These are phyloP conservation scores for Chlorella sp. DNA, from an alignment of 139 green algal genomes.

Conservation along the genomic window DNA sequence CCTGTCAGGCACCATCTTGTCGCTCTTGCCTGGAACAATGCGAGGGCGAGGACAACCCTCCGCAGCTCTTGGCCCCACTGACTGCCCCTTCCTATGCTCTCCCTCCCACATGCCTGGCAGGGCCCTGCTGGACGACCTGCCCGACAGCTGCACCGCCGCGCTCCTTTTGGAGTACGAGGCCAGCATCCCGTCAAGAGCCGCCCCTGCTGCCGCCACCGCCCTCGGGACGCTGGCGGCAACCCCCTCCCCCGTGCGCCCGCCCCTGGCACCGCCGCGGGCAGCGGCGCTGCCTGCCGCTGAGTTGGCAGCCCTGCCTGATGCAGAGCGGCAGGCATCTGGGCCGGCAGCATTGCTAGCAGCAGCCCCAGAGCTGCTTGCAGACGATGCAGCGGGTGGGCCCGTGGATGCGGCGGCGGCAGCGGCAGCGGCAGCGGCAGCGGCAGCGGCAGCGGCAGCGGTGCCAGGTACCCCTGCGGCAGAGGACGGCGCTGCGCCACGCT, in stretches of 20 bases:
- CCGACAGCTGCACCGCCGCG: background rate
- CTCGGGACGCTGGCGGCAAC: background rate
- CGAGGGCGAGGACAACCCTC: too few species aligned
- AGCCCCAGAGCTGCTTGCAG: background rate
- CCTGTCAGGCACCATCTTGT: background rate
- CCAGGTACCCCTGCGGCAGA: too few species aligned
- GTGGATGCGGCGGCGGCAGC: background rate
- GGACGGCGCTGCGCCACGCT: too few species aligned
- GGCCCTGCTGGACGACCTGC: background rate
- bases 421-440: background rate
- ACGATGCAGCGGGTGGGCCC: background rate
- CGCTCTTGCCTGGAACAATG: background rate
- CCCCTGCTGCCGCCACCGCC: background rate
- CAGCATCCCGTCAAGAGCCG: background rate
- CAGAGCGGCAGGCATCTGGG: background rate
- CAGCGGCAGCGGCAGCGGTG: background rate
- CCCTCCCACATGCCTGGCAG: background rate
- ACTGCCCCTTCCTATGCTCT: too few species aligned
- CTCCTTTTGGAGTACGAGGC: background rate
- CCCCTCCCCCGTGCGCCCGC: too few species aligned
- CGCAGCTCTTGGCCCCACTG: too few species aligned
- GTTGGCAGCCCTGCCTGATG: background rate
- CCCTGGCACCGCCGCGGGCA: too few species aligned
- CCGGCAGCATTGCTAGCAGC: background rate
- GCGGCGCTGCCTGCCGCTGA: background rate